Percentiles rank a stretch among this genome's conserved stretches.
These are phyloP conservation scores for Colletotrichum aenigma DNA, from an alignment of 2,329 filamentous ascomycete species.

Conservation along the genomic window DNA sequence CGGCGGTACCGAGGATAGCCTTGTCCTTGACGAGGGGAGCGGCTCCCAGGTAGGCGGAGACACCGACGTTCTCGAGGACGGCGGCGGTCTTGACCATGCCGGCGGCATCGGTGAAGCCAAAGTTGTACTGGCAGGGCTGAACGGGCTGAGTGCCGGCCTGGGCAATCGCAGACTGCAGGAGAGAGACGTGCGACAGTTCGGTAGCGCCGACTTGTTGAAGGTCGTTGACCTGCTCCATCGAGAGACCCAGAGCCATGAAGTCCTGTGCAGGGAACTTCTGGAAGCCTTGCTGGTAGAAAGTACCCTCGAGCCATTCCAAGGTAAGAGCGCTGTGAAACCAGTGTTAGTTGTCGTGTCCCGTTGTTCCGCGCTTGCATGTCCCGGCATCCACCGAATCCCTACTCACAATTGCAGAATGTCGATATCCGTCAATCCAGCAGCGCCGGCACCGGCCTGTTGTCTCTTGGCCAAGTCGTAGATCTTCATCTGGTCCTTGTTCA, in stretches of 20 bases:
- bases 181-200: constrained; percentile 55
- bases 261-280: constrained; percentile 67
- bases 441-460: constrained; percentile 52
- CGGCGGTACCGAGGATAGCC: constrained; percentile 68
- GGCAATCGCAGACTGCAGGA: constrained; percentile 64
- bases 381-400: not conserved
- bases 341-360: not conserved
- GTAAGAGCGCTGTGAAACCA: constrained; percentile 63
- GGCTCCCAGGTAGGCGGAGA: constrained; percentile 76
- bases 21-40: constrained; percentile 66
- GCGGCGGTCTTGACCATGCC: constrained; percentile 73
- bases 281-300: constrained; percentile 76
- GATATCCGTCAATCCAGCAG: constrained; percentile 52
- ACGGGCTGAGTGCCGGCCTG: constrained; percentile 69
- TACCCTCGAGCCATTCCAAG: constrained; percentile 75
- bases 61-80: constrained; percentile 74
- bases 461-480: constrained; percentile 54
- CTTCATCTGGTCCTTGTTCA: constrained; percentile 47
- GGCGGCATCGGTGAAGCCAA: constrained; percentile 68
- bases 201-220: constrained; percentile 30
- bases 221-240: constrained; percentile 53
- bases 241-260: constrained; percentile 68
- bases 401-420: constrained; percentile 65
- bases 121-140: constrained; percentile 74
- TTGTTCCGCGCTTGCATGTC: rapidly evolving